phyloP scores from a whole-genome alignment of 2,329 filamentous ascomycete species.

The Colletotrichum endophyticum region DNA sequence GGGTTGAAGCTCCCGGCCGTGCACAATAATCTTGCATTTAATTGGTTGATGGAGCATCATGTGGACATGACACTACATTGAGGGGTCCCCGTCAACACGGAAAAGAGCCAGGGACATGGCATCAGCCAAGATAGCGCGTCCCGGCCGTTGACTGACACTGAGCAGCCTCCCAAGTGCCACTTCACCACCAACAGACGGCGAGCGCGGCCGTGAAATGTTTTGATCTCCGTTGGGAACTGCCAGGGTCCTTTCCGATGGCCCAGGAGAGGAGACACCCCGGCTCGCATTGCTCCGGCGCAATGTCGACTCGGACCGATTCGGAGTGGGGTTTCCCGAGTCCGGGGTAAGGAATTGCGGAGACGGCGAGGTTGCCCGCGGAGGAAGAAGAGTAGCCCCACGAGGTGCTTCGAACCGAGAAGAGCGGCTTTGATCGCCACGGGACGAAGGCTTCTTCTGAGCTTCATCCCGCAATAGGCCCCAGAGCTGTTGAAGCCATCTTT shows the following conservation, averaged over 20 bases:
- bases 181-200: not conserved
- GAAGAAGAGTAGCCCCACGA: not conserved
- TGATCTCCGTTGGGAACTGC: not conserved
- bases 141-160: not conserved
- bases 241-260: not conserved
- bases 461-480: conserved; percentile 31
- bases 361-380: not conserved
- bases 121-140: not conserved
- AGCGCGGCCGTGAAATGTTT: not conserved
- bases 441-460: not conserved
- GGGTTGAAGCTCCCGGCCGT: not conserved
- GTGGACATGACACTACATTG: not conserved
- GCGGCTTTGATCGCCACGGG: not conserved
- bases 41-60: not conserved
- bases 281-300: not conserved
- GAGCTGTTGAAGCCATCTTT: conserved; percentile 34
- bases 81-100: not conserved
- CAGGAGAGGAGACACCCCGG: not conserved
- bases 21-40: not conserved
- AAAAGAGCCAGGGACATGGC: not conserved
- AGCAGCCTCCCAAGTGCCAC: not conserved
- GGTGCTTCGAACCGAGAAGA: not conserved
- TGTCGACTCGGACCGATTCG: not conserved
- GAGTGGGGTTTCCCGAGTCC: not conserved
- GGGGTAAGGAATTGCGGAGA: not conserved